Evolutionary conservation across 805 yeast genomes (phyloP), one percentile per base, ranked within the genome.

Genomic region (Candida vaughaniae): DNA sequence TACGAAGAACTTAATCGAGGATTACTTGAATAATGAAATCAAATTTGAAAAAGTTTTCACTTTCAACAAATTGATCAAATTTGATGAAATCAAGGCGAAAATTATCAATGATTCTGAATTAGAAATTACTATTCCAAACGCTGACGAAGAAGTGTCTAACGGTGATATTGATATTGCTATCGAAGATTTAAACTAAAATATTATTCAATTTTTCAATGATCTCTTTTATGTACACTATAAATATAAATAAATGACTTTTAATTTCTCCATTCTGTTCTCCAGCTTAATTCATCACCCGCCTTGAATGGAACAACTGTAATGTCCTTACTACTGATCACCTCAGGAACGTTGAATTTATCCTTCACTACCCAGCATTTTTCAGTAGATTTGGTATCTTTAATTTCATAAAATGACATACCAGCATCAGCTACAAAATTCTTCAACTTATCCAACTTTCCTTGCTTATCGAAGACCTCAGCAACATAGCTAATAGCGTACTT

Each of bases 401-500:
- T 62, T 12, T 68, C 71, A 58, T 93, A 93, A 58, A 91, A 93
- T 0, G 55, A 40, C 51, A 75, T 67, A 30, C 96, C 96, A 59
- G 75, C 75, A 27, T 79, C 82, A 19, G 84, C 75, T 12, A 87
- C 96, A 59, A 93, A 93, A 22, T 66, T 76, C 51, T 75, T 79
- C 48, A 93, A 69, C 39, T 75, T 76, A 29, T 82, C 82, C 29
- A 93, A 63, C 43, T 79, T 75, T 10, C 75, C 80, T 14, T 64
- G 72, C 36, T 71, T 60, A 18, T 85, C 95, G 53, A 95, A 93
- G 1, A 85, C 77, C 58, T 90, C 84, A 3, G 98, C 97, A 18
- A 93, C 65, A 47, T 91, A 93, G 6, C 89, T 71, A 14, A 93
- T 61, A 2, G 85, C 95, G 49, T 77, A 77, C 16, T 86, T 75